Conservation (phyloP, 2,329 filamentous ascomycete species). For the Dactylonectria macrodidyma region DNA sequence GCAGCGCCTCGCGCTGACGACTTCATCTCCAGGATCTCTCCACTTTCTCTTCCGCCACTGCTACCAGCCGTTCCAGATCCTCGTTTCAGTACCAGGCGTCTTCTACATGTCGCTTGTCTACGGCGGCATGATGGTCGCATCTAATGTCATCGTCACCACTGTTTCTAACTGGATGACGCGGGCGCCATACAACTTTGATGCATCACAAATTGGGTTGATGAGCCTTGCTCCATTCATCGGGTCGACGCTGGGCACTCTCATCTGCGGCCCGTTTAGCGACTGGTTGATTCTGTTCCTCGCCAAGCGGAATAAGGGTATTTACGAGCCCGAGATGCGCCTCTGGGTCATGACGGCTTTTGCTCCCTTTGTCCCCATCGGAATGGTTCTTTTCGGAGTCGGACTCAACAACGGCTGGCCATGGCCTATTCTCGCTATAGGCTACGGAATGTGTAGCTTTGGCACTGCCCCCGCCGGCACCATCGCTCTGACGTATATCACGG, state of each 20-base stretch:
- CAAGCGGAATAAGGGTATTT: constrained; percentile 55
- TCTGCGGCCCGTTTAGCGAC: constrained; percentile 56
- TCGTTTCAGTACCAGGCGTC: constrained; percentile 16
- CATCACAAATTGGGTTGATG: constrained; percentile 45
- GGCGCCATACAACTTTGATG: constrained; percentile 51
- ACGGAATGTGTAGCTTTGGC: no score
- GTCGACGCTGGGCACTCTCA: constrained; percentile 53
- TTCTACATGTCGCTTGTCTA: constrained; percentile 27
- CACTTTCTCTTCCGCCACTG: constrained; percentile 24
- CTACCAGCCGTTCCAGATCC: constrained; percentile 30
- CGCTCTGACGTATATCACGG: no score
- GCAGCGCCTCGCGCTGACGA: constrained; percentile 22
- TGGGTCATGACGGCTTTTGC: not conserved
- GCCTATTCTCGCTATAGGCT: no score
- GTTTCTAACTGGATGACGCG: constrained; percentile 9
- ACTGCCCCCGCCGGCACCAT: no score
- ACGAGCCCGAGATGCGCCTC: constrained; percentile 61
- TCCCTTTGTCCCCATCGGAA: no score
- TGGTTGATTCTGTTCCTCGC: constrained; percentile 54
- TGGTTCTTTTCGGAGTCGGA: no score
- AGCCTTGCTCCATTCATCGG: constrained; percentile 52
- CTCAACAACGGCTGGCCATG: no score
- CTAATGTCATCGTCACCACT: constrained; percentile 1
- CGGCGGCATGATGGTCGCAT: constrained; percentile 16
- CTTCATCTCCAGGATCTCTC: not conserved